These are phyloP conservation scores for Cyberlindnera bimundalis DNA, from an alignment of 805 yeast species.

Conservation along the genomic window DNA sequence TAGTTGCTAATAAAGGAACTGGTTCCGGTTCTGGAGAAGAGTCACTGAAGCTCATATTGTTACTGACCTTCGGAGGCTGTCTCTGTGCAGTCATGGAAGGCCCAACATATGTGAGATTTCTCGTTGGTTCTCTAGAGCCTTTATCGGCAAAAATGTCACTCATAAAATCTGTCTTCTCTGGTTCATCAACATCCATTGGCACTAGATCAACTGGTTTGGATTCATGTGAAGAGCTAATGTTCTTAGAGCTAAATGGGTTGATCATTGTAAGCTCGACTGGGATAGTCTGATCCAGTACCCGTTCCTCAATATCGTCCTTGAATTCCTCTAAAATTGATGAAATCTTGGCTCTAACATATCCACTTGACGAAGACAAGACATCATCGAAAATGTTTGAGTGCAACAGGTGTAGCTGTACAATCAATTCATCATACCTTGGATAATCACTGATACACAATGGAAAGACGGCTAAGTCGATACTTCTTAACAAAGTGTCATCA, in stretches of 20 bases:
- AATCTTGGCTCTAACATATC: constrained; percentile 23
- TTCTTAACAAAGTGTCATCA: constrained; percentile 3
- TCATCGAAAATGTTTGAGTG: constrained; percentile 11
- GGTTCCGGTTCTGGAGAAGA: constrained; percentile 10
- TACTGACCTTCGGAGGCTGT: background rate
- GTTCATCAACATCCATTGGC: constrained; percentile 15
- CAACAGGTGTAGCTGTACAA: constrained; percentile 15
- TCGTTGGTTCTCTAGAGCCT: constrained; percentile 6
- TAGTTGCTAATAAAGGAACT: constrained; percentile 1
- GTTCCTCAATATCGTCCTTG: constrained; percentile 19
- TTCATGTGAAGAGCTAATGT: too few relatives aligned
- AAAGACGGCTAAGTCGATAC: constrained; percentile 18
- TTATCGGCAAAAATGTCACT: constrained; percentile 20
- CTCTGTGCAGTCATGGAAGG: constrained; percentile 3
- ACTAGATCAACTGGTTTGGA: background rate
- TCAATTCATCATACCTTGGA: constrained; percentile 25
- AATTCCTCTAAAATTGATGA: constrained; percentile 26
- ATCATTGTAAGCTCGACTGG: constrained; percentile 31
- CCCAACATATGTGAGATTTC: constrained; percentile 13
- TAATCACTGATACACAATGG: constrained; percentile 28
- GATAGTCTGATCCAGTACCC: constrained; percentile 14
- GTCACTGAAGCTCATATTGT: constrained; percentile 5
- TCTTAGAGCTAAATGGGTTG: constrained; percentile 19
- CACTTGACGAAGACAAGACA: constrained; percentile 9
- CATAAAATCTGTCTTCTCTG: constrained; percentile 18